Percentiles rank a stretch among this genome's conserved stretches.
phyloP scores from a whole-genome alignment of 2,329 filamentous ascomycete species.

The Verticillium klebahnii region DNA sequence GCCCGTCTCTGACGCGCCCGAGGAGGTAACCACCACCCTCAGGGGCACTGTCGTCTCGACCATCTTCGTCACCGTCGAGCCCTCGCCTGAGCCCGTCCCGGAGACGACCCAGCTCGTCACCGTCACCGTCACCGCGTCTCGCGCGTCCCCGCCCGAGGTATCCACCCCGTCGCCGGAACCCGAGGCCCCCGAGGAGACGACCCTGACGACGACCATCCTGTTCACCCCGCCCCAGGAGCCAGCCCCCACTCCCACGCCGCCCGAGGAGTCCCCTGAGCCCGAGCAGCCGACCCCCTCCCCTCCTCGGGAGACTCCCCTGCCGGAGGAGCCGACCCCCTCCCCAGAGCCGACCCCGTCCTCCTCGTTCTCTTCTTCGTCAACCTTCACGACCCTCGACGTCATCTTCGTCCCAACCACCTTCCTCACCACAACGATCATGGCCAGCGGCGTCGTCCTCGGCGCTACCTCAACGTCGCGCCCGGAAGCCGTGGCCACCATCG shows the following conservation, averaged over 20 bases:
- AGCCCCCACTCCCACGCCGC: not conserved
- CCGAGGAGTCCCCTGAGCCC: not conserved
- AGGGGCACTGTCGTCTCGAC: constrained; percentile 9
- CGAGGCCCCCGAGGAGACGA: not conserved
- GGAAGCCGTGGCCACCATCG: constrained; percentile 3
- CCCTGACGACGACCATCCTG: not conserved
- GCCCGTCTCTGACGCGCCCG: not conserved
- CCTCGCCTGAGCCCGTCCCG: not conserved
- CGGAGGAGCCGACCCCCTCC: not conserved
- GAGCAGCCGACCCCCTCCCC: not conserved
- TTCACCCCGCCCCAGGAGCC: not conserved
- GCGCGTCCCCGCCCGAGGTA: not conserved
- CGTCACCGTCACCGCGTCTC: constrained; percentile 1
- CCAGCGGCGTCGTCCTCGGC: not conserved
- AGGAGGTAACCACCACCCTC: constrained; percentile 5
- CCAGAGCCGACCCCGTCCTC: not conserved
- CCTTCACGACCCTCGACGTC: constrained; percentile 1
- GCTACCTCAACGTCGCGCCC: constrained; percentile 3
- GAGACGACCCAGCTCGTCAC: constrained; percentile 2
- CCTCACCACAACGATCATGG: constrained; percentile 9
- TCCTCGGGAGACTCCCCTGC: not conserved
- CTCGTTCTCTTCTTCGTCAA: not conserved
- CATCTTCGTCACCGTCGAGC: constrained; percentile 4
- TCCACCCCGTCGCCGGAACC: not conserved
- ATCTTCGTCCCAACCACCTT: constrained; percentile 20